phyloP scores from a whole-genome alignment of 805 yeast species.

The Saccharomycopsis malanga region DNA sequence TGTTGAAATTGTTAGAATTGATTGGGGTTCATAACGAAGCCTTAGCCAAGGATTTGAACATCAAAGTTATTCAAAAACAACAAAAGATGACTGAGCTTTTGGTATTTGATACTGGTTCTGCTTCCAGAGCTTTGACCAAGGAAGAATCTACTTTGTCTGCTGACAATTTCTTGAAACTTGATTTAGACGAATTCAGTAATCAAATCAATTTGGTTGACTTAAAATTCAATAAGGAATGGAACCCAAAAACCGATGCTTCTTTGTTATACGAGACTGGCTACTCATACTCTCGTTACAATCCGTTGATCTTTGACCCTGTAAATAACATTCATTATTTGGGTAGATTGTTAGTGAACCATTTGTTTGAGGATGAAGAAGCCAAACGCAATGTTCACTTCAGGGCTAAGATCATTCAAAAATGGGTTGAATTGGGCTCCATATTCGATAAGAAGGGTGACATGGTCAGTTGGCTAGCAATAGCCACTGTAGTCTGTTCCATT shows the following conservation, averaged over 20 bases:
- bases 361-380: conserved; percentile 46
- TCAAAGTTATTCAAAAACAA: conserved; percentile 45
- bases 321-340: conserved; percentile 73
- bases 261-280: conserved; percentile 48
- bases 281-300: conserved; percentile 49
- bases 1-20: conserved; percentile 45
- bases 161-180: conserved; percentile 48
- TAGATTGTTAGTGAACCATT: conserved; percentile 57
- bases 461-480: conserved; percentile 91
- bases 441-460: conserved; percentile 81
- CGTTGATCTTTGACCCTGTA: conserved; percentile 65
- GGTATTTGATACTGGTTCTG: conserved; percentile 25
- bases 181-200: conserved; percentile 47
- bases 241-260: conserved; percentile 72
- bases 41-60: conserved; percentile 46
- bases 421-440: conserved; percentile 78
- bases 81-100: conserved; percentile 35
- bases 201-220: conserved; percentile 64
- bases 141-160: conserved; percentile 22
- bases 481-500: conserved; percentile 72
- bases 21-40: conserved; percentile 43
- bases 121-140: conserved; percentile 18
- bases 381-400: conserved; percentile 30
- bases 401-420: conserved; percentile 63
- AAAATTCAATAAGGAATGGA: conserved; percentile 63